Evolutionary conservation across 2,329 filamentous ascomycete genomes (phyloP), one percentile per base, ranked within the genome.

Genomic region (Claviceps sp.): DNA sequence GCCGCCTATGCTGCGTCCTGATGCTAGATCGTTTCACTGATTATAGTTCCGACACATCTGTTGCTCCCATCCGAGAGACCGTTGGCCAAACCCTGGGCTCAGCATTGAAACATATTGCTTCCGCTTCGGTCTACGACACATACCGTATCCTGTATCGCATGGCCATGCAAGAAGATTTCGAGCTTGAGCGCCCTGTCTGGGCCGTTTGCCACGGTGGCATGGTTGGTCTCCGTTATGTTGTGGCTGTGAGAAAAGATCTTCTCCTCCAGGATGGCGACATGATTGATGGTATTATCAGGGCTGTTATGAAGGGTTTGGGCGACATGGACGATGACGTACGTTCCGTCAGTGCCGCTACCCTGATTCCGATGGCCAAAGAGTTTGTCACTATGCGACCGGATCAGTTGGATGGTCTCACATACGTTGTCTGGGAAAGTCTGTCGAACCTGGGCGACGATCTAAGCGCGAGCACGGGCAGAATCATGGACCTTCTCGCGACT

Each of bases 21-120:
- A 96, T 98, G 83, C 81, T 98, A 16, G 93, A 98, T 69, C 84
- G 90, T 50, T 98, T 98, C 64, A 94, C 90, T 52, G 93, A 98
- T 64, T 98, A 96, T 70, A 93, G 94, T 54, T 95, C 90, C 5
- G 93, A 98, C 66, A 98, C 89, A 50, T 95, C 94, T 1, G 89
- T 98, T 42, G 93, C 93, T 0, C 93, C 93, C 0, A 96, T 98
- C 57, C 79, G 93, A 57, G 93, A 98, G 70, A 95, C 90, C 0
- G 87, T 95, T 42, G 93, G 93, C 46, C 93, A 98, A 68, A 91
- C 90, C 2, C 74, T 98, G 14, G 94, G 91, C 60, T 89, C 91
- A 13, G 81, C 94, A 14, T 73, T 98, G 51, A 89, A 87, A 57
- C 89, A 95, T 64, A 76, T 98, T 6, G 83, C 89, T 0, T 73